phyloP scores from a whole-genome alignment of 345 rosid genomes.

The Eucalyptus tenuipes region DNA sequence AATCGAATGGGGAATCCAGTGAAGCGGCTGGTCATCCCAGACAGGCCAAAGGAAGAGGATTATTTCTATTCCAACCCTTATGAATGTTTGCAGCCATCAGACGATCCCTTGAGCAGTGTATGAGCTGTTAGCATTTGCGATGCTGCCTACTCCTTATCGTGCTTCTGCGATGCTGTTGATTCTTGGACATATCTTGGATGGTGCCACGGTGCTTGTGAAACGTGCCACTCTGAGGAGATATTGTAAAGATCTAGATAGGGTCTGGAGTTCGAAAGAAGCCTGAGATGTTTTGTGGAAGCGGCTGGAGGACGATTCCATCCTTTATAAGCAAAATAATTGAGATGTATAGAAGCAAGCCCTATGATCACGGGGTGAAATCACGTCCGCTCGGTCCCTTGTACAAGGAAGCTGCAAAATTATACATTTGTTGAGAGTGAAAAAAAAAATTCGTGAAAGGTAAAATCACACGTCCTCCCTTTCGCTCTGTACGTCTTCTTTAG shows the following conservation, averaged over 20 bases:
- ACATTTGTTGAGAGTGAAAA: not conserved
- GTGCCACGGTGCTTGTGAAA: not conserved
- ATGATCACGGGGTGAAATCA: slow-evolving; percentile 19
- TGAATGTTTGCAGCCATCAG: slow-evolving; percentile 23
- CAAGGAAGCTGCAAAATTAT: slow-evolving; percentile 18
- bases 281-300: not conserved
- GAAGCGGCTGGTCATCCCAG: slow-evolving; percentile 15
- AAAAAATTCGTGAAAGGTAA: slow-evolving; percentile 11
- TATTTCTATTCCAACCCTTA: slow-evolving; percentile 36
- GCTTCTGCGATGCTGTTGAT: slow-evolving; percentile 2
- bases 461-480: not conserved
- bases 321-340: slow-evolving; percentile 22
- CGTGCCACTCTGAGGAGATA: not conserved
- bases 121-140: slow-evolving; percentile 7
- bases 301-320: not conserved
- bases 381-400: slow-evolving; percentile 8
- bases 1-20: slow-evolving; percentile 15
- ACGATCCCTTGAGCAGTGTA: slow-evolving; percentile 14
- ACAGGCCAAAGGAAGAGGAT: slow-evolving; percentile 35
- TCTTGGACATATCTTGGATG: slow-evolving; percentile 5
- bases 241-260: not conserved
- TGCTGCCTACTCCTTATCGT: not conserved
- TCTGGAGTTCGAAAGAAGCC: not conserved
- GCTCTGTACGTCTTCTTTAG: not conserved
- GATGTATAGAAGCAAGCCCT: slow-evolving; percentile 34